A percentile compares a stretch with the other conserved stretches of the same genome.
Conservation (phyloP, 495 filamentous ascomycete species). For the Arthonia radiata region DNA sequence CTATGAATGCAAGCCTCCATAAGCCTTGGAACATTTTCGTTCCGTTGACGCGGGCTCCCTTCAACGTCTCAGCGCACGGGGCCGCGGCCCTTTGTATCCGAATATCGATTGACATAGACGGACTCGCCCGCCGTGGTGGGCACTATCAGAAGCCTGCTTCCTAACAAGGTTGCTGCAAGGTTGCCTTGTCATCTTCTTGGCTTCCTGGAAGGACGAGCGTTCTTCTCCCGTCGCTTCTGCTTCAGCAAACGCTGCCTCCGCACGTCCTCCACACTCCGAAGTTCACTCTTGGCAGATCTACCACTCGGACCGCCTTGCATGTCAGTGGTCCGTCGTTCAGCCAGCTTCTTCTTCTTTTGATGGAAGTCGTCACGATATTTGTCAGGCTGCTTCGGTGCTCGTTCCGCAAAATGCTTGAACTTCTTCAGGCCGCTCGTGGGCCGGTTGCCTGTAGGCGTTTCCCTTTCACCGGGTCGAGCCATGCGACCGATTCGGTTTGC, state of each 20-base stretch:
- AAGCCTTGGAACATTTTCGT: too few species aligned
- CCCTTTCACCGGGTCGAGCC: conserved; percentile 59
- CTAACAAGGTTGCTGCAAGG: too few species aligned
- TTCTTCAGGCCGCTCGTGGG: conserved; percentile 17
- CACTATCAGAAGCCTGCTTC: too few species aligned
- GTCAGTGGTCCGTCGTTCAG: conserved; percentile 68
- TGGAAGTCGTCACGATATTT: conserved; percentile 74
- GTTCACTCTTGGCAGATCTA: conserved; percentile 50
- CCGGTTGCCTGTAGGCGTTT: conserved; percentile 20
- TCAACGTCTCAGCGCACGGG: too few species aligned
- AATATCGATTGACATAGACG: too few species aligned
- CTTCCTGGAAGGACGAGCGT: conserved; percentile 59
- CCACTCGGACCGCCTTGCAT: conserved; percentile 34
- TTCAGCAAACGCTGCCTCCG: conserved; percentile 50
- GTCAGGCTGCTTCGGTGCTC: conserved; percentile 80
- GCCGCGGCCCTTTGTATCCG: too few species aligned
- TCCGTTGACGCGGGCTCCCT: too few species aligned
- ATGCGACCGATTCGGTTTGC: conserved; percentile 54
- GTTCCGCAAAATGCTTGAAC: conserved; percentile 61
- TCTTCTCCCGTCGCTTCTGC: conserved; percentile 65
- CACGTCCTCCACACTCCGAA: conserved; percentile 64
- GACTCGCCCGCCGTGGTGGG: too few species aligned
- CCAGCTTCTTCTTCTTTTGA: conserved; percentile 68
- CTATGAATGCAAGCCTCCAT: too few species aligned
- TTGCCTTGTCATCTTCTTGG: too few species aligned